Evolutionary conservation across 2,329 filamentous ascomycete genomes (phyloP), one percentile per base, ranked within the genome.

Genomic region (Diaporthe destruens): DNA sequence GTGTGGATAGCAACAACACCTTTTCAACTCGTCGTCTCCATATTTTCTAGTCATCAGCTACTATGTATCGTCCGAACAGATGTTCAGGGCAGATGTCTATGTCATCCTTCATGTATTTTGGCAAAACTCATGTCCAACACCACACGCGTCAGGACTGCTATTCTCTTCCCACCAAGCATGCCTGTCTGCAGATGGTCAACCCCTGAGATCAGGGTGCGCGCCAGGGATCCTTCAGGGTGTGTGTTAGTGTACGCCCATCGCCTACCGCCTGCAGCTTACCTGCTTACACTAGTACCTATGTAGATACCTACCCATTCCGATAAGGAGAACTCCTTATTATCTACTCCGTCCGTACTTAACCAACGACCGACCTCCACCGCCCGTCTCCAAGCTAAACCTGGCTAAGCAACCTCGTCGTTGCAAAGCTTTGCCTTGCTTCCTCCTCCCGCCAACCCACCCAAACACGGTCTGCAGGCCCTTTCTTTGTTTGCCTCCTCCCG

Each of bases 101-200:
- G 29, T 34, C 51, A n/a, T 44, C 36, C 20, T 23, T 65, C 44
- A 49, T 65, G 61, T 51, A 20, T 65, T 65, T 51, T 23, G 29
- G 12, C 29, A 44, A 65, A 65, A 51, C 59, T 23, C 20, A 49
- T 44, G 34, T 34, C 44, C 44, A 65, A 36, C 44, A 20, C 51
- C 61, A 14, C 51, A 29, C 29, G 18, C 23, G 51, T 51, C 61
- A 65, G 20, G 14, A 16, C 44, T 51, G 6, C 61, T 65, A 65
- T 65, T 65, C 61, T 51, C 61, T 20, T 51, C 44, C 61, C 32
- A 32, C 61, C 36, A 25, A 51, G 14, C 25, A 65, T 65, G 61
- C 47, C 23, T 65, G 61, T 32, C 8, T 49, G 29, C 25, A 29
- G 44, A 29, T 25, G 29, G 23, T 16, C 12, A 65, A 44, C 61